Evolutionary conservation across 1,284 basidiomycete species (phyloP), one percentile per base, ranked within the genome.

Genomic region (Mycosarcoma mackinlayi): DNA sequence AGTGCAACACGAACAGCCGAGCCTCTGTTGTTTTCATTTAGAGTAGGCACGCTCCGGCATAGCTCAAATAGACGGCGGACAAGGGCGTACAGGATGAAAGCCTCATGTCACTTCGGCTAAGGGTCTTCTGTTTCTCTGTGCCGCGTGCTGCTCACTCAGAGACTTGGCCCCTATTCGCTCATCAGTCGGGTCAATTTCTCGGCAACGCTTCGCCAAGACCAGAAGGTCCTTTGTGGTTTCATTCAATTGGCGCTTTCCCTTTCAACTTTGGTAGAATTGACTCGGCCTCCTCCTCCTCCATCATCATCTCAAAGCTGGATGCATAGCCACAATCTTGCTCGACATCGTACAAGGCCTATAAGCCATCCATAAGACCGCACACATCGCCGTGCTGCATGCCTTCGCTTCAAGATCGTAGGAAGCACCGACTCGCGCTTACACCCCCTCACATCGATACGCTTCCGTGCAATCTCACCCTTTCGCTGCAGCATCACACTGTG

Each of bases 391-490:
- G 34, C 34, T 35, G 34, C 34, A 35, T n/a, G n/a, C n/a, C n/a
- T n/a, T n/a, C n/a, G n/a, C n/a, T n/a, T n/a, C n/a, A n/a, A n/a
- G n/a, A n/a, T n/a, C n/a, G n/a, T n/a, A n/a, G n/a, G n/a, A n/a
- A n/a, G n/a, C 34, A 18, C 19, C 34, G 19, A 35, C 6, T 35
- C 34, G 34, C 34, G 19, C 34, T n/a, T 16, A 35, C 34, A 35
- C 34, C n/a, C 39, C 13, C 39, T 24, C 23, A 40, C 11, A 40
- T 23, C n/a, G n/a, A 24, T 24, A 16, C 39, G n/a, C 5, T 3
- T n/a, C n/a, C n/a, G n/a, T n/a, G n/a, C 57, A 52, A 59, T 44
- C 47, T 52, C 49, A 49, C 54, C 24, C 42, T 27, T 41, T 30
- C 45, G 40, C 50, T 39, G 49, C 41, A 19, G 25, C 46, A 35